Percentiles rank a stretch among this genome's conserved stretches.
Evolutionary conservation across 2,329 filamentous ascomycete species (phyloP).

Genomic region (Dryadomyces quercus-mongolicae): DNA sequence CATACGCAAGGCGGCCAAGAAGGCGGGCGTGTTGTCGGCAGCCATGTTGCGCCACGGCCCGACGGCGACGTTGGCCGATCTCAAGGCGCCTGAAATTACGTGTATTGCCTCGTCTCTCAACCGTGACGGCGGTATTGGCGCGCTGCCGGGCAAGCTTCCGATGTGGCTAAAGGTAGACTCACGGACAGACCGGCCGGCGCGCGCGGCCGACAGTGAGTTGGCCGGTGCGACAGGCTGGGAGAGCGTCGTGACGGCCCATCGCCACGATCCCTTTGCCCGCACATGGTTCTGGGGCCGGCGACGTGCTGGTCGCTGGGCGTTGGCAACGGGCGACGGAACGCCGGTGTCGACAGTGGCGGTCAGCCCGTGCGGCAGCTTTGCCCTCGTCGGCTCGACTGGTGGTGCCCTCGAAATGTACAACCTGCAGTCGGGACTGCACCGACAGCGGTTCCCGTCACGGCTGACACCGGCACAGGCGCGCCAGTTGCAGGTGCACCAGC

Average conservation of each 20-base stretch:
- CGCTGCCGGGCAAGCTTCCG: slow-evolving; percentile 62
- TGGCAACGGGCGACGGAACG: slow-evolving; percentile 73
- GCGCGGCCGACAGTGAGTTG: slow-evolving; percentile 51
- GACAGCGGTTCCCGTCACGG: slow-evolving; percentile 74
- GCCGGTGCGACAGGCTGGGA: slow-evolving; percentile 88
- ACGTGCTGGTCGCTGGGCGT: slow-evolving; percentile 82
- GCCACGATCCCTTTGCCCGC: slow-evolving; percentile 68
- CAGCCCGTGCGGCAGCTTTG: slow-evolving; percentile 88
- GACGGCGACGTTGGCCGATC: slow-evolving; percentile 53
- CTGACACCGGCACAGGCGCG: slow-evolving; percentile 68
- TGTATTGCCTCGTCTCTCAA: slow-evolving; percentile 87
- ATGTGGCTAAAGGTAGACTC: slow-evolving; percentile 63
- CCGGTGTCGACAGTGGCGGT: slow-evolving; percentile 79
- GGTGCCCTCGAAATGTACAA: slow-evolving; percentile 94
- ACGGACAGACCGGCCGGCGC: slow-evolving; percentile 43
- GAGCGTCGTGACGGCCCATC: slow-evolving; percentile 87
- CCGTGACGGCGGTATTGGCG: slow-evolving; percentile 85
- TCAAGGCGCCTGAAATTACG: slow-evolving; percentile 87
- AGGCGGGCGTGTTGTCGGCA: slow-evolving; percentile 58
- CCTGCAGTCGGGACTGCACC: slow-evolving; percentile 79
- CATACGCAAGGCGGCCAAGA: slow-evolving; percentile 80
- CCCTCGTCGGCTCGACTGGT: slow-evolving; percentile 70
- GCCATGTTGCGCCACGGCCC: slow-evolving; percentile 45
- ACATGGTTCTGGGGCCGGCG: slow-evolving; percentile 99
- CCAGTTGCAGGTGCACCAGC: slow-evolving; percentile 57